Evolutionary conservation across 1,284 basidiomycete species (phyloP).

Genomic region (Moesziomyces parantarcticus): DNA sequence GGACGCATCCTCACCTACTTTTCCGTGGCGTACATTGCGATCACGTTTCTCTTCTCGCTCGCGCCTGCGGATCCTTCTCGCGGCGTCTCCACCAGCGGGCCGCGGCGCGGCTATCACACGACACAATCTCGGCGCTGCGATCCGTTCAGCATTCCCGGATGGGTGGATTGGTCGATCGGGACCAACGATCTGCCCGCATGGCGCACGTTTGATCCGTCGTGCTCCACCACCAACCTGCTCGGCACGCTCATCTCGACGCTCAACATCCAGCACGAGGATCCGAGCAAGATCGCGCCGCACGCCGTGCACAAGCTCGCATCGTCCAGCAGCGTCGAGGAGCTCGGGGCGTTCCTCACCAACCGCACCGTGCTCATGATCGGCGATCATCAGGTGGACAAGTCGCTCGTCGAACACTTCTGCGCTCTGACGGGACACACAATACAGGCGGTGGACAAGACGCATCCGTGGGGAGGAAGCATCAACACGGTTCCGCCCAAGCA

Average conservation of each 20-base stretch:
- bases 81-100: not conserved
- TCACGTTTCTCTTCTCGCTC: slow-evolving; percentile 37
- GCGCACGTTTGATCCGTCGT: slow-evolving; percentile 53
- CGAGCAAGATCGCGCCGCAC: slow-evolving; percentile 39
- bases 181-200: slow-evolving; percentile 48
- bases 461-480: slow-evolving; percentile 61
- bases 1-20: slow-evolving; percentile 33
- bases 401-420: slow-evolving; percentile 69
- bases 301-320: slow-evolving; percentile 10
- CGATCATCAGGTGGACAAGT: slow-evolving; percentile 66
- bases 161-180: slow-evolving; percentile 47
- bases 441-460: slow-evolving; percentile 62
- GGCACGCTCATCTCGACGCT: slow-evolving; percentile 41
- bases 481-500: slow-evolving; percentile 45
- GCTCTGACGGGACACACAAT: slow-evolving; percentile 63
- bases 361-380: slow-evolving; percentile 69
- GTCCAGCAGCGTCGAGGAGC: slow-evolving; percentile 27
- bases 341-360: slow-evolving; percentile 63
- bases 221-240: slow-evolving; percentile 40
- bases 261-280: slow-evolving; percentile 24
- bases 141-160: slow-evolving; percentile 54
- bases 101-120: slow-evolving; percentile 16
- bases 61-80: slow-evolving; percentile 10
- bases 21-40: slow-evolving; percentile 24
- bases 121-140: slow-evolving; percentile 32